A percentile compares a stretch with the other conserved stretches of the same genome.
Evolutionary conservation across 768 basidiomycete genomes (phyloP).

Genomic region (Rubroboletus pulcherrimus): DNA sequence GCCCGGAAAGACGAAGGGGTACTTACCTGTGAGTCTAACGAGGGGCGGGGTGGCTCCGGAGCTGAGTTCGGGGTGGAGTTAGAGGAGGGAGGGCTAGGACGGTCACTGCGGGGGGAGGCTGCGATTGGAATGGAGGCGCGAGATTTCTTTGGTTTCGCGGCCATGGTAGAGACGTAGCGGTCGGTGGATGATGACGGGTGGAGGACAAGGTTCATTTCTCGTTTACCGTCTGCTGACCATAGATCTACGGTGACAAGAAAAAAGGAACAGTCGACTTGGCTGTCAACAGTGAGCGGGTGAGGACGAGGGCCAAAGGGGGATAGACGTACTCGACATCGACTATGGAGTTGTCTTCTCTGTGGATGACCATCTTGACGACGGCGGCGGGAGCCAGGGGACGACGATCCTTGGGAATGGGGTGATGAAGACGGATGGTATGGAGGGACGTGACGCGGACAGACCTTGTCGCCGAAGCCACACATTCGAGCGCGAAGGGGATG

Average conservation of each 20-base stretch:
- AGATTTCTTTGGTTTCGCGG: constrained; percentile 35
- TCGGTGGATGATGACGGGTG: constrained; percentile 75
- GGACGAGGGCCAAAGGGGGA: background rate
- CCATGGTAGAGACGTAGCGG: constrained; percentile 54
- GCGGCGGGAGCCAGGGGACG: constrained; percentile 89
- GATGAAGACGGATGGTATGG: constrained; percentile 10
- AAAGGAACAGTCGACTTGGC: constrained; percentile 83
- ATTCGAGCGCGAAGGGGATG: constrained; percentile 88
- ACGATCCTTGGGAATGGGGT: constrained; percentile 60
- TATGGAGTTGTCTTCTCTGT: constrained; percentile 58
- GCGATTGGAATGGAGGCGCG: constrained; percentile 34
- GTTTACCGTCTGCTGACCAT: constrained; percentile 78
- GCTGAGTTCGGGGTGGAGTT: constrained; percentile 48
- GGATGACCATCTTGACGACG: constrained; percentile 78
- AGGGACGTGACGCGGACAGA: constrained; percentile 32
- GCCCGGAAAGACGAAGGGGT: background rate
- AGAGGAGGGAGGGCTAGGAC: constrained; percentile 45
- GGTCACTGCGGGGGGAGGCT: constrained; percentile 30
- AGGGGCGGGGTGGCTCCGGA: constrained; percentile 33
- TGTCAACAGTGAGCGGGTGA: constrained; percentile 28
- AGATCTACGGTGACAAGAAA: constrained; percentile 91
- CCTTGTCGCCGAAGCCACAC: constrained; percentile 97
- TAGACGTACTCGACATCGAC: constrained; percentile 72
- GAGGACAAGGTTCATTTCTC: constrained; percentile 85
- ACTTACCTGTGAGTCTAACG: constrained; percentile 44